Percentiles rank a stretch among this genome's conserved stretches.
These are phyloP conservation scores for Sarocladiaceae sp. DNA, from an alignment of 2,329 filamentous ascomycete genomes.

Conservation along the genomic window DNA sequence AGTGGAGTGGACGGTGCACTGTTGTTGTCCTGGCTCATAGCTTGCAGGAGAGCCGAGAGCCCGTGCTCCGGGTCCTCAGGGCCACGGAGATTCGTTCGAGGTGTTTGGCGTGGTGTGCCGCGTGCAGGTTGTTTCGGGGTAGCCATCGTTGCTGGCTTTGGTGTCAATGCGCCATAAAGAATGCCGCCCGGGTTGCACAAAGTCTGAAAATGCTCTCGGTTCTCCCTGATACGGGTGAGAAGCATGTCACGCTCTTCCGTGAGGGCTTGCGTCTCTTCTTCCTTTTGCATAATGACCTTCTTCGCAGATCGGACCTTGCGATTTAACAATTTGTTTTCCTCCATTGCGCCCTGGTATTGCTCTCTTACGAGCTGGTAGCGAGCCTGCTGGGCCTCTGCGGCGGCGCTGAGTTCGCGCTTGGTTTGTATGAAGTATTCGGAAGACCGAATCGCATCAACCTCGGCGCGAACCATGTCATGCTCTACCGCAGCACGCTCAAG, in stretches of 20 bases:
- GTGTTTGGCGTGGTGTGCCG: conserved; percentile 46
- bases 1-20: conserved; percentile 69
- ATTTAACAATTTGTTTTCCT: conserved; percentile 58
- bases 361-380: conserved; percentile 58
- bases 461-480: conserved; percentile 81
- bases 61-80: conserved; percentile 49
- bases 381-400: conserved; percentile 45
- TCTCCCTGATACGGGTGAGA: conserved; percentile 79
- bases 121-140: conserved; percentile 38
- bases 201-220: conserved; percentile 76
- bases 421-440: conserved; percentile 63
- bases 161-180: conserved; percentile 56
- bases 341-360: conserved; percentile 59
- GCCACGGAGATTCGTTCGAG: conserved; percentile 36
- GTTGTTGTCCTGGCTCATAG: conserved; percentile 61
- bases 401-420: conserved; percentile 44
- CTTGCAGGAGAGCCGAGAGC: conserved; percentile 75
- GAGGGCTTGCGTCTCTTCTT: conserved; percentile 64
- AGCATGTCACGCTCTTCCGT: conserved; percentile 71
- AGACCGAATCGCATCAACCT: conserved; percentile 76
- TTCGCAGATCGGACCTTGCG: conserved; percentile 67
- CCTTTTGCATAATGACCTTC: conserved; percentile 70
- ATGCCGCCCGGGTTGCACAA: conserved; percentile 69
- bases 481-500: conserved; percentile 84
- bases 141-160: conserved; percentile 39